Conservation (phyloP, 2,329 filamentous ascomycete genomes). For the Exophiala bonariae region DNA sequence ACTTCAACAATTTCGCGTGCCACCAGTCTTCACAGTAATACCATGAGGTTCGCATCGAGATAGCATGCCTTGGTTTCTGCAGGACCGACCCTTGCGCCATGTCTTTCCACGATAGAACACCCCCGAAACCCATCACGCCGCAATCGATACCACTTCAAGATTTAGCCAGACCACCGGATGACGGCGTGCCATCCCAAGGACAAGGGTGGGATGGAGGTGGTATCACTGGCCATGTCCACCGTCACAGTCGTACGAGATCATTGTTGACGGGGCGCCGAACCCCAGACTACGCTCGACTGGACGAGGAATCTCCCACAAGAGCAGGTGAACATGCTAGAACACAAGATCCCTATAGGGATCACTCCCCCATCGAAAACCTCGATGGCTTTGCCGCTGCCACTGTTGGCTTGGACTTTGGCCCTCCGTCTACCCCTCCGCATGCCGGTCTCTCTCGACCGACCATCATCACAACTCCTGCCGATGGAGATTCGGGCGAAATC, state of each 20-base stretch:
- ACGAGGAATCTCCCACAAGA: constrained; percentile 25
- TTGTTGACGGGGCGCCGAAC: constrained; percentile 44
- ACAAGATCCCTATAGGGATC: constrained; percentile 3
- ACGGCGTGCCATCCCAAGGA: constrained; percentile 29
- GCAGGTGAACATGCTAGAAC: constrained; percentile 17
- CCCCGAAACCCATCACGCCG: constrained; percentile 23
- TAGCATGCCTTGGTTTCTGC: too few species aligned
- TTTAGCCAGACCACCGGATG: constrained; percentile 46
- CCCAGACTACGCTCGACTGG: constrained; percentile 28
- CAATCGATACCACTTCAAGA: constrained; percentile 72
- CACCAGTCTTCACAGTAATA: too few species aligned
- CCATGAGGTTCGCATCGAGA: too few species aligned
- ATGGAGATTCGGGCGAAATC: constrained; percentile 28
- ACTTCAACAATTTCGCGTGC: too few species aligned
- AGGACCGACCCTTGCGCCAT: constrained; percentile 7
- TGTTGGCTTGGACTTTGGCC: constrained; percentile 42
- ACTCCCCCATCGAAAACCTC: constrained; percentile 37
- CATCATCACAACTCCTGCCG: constrained; percentile 30
- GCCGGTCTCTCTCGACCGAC: constrained; percentile 22
- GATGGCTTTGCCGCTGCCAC: constrained; percentile 44
- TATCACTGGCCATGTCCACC: constrained; percentile 22
- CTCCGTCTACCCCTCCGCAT: constrained; percentile 27
- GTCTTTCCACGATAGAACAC: constrained; percentile 27
- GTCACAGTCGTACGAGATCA: constrained; percentile 44
- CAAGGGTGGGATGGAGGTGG: constrained; percentile 31